Evolutionary conservation across 2,329 filamentous ascomycete genomes (phyloP).

Genomic region (Pseudogymnoascus sp.): DNA sequence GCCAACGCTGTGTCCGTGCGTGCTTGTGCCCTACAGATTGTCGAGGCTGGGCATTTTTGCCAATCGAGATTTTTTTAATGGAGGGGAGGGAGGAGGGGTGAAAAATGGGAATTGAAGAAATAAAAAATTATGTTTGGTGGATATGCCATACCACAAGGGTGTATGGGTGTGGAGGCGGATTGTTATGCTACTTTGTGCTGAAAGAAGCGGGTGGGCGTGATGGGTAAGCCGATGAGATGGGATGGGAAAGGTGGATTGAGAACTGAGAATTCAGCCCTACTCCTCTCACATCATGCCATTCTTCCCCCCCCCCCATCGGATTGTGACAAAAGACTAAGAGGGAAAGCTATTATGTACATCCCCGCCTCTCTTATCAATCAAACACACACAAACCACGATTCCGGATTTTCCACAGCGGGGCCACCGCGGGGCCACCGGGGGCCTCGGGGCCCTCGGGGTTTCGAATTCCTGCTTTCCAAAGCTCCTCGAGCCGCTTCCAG

Average conservation of each 20-base stretch:
- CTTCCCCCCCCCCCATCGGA: background rate
- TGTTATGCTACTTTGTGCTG: background rate
- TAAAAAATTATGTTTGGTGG: background rate
- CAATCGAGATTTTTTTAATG: background rate
- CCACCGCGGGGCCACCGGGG: background rate
- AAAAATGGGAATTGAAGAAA: background rate
- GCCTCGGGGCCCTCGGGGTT: background rate
- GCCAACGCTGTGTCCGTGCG: background rate
- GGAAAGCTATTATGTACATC: conserved; percentile 5
- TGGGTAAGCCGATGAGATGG: background rate
- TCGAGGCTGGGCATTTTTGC: too few relatives aligned
- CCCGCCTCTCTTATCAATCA: background rate
- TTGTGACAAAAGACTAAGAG: background rate
- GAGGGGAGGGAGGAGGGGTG: background rate
- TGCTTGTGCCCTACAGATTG: background rate
- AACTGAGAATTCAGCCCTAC: conserved; percentile 6
- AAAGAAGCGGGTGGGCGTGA: background rate
- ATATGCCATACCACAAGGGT: background rate
- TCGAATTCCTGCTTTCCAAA: background rate
- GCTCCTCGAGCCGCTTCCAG: background rate
- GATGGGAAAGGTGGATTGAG: background rate
- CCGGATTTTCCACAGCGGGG: background rate
- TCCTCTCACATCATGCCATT: background rate
- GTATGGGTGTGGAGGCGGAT: background rate
- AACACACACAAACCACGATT: background rate